phyloP scores from a whole-genome alignment of 176 grass and related monocot species.

The Eragrostis nindensis region DNA sequence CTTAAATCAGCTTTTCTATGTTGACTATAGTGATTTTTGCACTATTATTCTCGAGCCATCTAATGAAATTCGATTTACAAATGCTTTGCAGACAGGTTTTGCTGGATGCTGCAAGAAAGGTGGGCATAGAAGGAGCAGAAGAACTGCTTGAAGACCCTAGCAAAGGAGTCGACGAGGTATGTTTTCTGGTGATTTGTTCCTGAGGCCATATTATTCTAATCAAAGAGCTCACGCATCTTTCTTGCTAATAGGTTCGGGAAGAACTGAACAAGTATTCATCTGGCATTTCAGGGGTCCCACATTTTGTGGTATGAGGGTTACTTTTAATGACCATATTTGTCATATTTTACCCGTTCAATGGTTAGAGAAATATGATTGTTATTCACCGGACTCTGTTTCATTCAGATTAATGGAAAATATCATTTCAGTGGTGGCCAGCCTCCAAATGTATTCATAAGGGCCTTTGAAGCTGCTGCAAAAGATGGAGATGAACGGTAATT shows the following conservation, averaged over 20 bases:
- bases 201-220: not conserved
- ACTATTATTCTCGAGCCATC: constrained; percentile 4
- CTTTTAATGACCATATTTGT: constrained; percentile 21
- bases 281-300: constrained; percentile 77
- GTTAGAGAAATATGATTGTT: not conserved
- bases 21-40: not conserved
- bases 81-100: constrained; percentile 71
- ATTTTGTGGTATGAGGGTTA: constrained; percentile 75
- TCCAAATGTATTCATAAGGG: constrained; percentile 68
- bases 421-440: constrained; percentile 88
- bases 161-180: constrained; percentile 76
- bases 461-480: constrained; percentile 61
- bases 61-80: constrained; percentile 28
- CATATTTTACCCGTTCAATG: not conserved
- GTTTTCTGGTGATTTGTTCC: not conserved
- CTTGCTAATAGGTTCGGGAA: constrained; percentile 74
- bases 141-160: constrained; percentile 76
- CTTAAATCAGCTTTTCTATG: constrained; percentile 11
- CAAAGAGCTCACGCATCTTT: constrained; percentile 27
- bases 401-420: constrained; percentile 80
- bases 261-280: constrained; percentile 85
- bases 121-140: constrained; percentile 81
- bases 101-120: constrained; percentile 83
- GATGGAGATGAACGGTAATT: constrained; percentile 33
- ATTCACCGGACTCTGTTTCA: constrained; percentile 3